phyloP scores from a whole-genome alignment of 2,329 filamentous ascomycete genomes.

The Fusarium verticillioides region DNA sequence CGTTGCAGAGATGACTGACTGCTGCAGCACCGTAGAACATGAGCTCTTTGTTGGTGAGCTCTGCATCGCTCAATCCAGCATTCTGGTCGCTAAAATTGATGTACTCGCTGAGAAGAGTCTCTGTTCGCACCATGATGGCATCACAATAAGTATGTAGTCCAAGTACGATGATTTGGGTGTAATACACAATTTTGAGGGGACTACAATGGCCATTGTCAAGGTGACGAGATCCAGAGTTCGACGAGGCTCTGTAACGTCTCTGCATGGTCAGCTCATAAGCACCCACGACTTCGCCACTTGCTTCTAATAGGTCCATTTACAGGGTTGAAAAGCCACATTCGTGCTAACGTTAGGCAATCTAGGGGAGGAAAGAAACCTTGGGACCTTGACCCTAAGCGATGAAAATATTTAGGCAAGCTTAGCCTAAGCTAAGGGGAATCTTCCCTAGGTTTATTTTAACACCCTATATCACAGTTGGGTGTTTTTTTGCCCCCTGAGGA shows the following conservation, averaged over 20 bases:
- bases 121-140: background rate
- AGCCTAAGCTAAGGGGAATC: no score
- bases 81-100: slow-evolving; percentile 5
- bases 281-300: background rate
- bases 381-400: no score
- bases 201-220: background rate
- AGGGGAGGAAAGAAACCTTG: no score
- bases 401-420: no score
- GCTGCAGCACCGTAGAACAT: slow-evolving; percentile 3
- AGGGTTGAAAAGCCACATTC: background rate
- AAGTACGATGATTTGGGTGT: fast-evolving
- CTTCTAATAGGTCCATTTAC: background rate
- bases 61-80: background rate
- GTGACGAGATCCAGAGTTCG: background rate
- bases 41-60: background rate
- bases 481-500: no score
- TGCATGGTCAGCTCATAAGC: background rate
- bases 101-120: slow-evolving; percentile 3
- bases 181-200: fast-evolving
- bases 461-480: no score
- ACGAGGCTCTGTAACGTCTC: background rate
- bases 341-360: background rate
- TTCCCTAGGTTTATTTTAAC: no score
- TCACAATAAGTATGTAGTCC: no score
- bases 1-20: slow-evolving; percentile 4